Evolutionary conservation across 192 early-diverging fungal genomes (phyloP), one percentile per base, ranked within the genome.

Genomic region (Podila minutissima): DNA sequence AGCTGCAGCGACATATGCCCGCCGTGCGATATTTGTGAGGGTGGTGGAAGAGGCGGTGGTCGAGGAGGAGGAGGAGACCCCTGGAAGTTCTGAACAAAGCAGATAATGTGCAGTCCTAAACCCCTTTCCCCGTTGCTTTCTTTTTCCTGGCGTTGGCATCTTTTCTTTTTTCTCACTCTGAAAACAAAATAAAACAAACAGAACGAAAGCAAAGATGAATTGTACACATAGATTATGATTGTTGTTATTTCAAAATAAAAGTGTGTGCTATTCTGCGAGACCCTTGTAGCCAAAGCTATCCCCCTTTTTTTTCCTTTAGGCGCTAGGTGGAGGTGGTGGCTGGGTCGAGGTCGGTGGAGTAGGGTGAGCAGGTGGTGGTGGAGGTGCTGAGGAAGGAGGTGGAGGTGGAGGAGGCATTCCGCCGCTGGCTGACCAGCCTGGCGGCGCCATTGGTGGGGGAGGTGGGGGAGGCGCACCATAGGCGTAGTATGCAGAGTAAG

Each of bases 361-460:
- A 10, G 82, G 82, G 24, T 55, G 72, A 38, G 72, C 59, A 19
- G 85, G 74, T 19, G 85, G 85, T 28, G 83, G 83, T 17, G 85
- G 85, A 31, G 75, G 81, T 5, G 83, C 76, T 29, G 71, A 72
- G 22, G 83, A 69, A 15, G 77, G 69, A 20, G 73, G 64, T 24
- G 82, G 64, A 24, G 82, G 82, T 31, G 84, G 82, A 12, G 82
- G 85, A 22, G 82, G 75, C 31, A 74, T 53, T 2, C 71, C 72
- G 19, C 4, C 31, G 24, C 10, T 41, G 41, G 68, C 41, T 71
- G 70, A 63, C 69, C 68, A 71, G 33, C 75, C 69, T 48, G 68
- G 69, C 49, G 75, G 69, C 12, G 75, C 75, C 32, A 71, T 61
- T 24, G 59, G 59, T 32, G 29, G 59, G 19, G 59, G 59, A 61